These are phyloP conservation scores for Penicillium canariense DNA, from an alignment of 495 filamentous ascomycete genomes.

Conservation along the genomic window DNA sequence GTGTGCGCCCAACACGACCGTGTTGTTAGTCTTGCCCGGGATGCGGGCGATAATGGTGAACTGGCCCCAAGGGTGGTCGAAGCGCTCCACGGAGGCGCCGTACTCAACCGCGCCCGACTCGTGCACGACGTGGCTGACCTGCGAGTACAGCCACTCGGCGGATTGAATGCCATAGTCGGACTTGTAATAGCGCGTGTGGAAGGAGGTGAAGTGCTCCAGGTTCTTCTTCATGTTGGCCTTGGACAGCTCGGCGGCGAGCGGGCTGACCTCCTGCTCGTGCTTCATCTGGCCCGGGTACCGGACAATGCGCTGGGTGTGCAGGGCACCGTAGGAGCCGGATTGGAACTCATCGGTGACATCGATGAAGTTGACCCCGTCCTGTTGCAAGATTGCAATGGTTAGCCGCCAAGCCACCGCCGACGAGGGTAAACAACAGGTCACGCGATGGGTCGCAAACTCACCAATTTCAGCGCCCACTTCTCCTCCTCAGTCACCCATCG, in stretches of 20 bases:
- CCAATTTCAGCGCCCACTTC: constrained; percentile 86
- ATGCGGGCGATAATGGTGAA: constrained; percentile 90
- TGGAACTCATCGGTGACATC: constrained; percentile 74
- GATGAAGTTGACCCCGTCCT: constrained; percentile 89
- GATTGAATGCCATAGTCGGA: constrained; percentile 83
- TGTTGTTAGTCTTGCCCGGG: constrained; percentile 81
- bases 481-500: constrained; percentile 89
- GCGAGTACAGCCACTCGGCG: constrained; percentile 79
- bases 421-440: neutral
- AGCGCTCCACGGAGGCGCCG: constrained; percentile 67
- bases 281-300: constrained; percentile 66
- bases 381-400: constrained; percentile 31
- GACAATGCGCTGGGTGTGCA: constrained; percentile 32
- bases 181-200: constrained; percentile 88
- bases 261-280: constrained; percentile 62
- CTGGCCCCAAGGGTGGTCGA: constrained; percentile 86
- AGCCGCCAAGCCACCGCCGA: neutral
- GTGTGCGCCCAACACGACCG: constrained; percentile 73
- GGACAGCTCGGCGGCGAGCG: constrained; percentile 64
- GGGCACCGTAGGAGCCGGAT: constrained; percentile 32
- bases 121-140: constrained; percentile 69
- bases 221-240: constrained; percentile 77
- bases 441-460: constrained; percentile 51
- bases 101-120: constrained; percentile 65
- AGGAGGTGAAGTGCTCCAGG: constrained; percentile 73